Base-by-base conservation (phyloP, 768 basidiomycete species). In the Mycena metata region DNA sequence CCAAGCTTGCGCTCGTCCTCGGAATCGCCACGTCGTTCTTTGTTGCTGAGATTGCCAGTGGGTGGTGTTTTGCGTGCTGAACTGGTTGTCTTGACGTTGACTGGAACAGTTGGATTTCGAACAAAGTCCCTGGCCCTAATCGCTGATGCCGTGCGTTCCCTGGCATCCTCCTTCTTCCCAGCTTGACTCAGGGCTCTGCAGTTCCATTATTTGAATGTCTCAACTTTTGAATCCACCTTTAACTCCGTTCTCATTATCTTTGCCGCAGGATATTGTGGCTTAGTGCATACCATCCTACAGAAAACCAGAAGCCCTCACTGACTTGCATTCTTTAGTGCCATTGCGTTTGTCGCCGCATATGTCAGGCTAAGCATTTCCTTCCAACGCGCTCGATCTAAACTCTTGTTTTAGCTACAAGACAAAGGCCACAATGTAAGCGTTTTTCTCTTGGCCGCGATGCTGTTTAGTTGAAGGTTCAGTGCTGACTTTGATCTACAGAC, bases 151-250 rank as follows among this genome's bases (percentile, higher is more conserved):
- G 86, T 87, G 50, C 69, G 86, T 82, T 24, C 15, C 17, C 17
- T 35, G 26, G 5, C 23, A 51, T 59, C 49, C 46, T 23, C 17
- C 51, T 60, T 60, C 30, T 68, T 47, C 46, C 19, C 47, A 12
- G 11, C 26, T 33, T 54, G 41, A 62, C 45, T 62, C 60, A 56
- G 35, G 45, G 36, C 57, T 67, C 66, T 50, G 55, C 65, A 87
- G 86, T 88, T 88, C 72, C 87, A 88, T 77, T 87, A 87, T 74
- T 72, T 87, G 11, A 87, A 86, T 77, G 86, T 86, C 74, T 39
- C 24, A 50, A 30, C 30, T 23, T 45, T 70, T 58, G 47, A 56
- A n/a, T 23, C 51, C 17, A 5, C 21, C 23, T 60, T 51, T 65
- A 55, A 33, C 43, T 67, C 30, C 66, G 67, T 62, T 41, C 33